Conservation (phyloP, 2,329 filamentous ascomycete genomes). For the Xylaria sp. region DNA sequence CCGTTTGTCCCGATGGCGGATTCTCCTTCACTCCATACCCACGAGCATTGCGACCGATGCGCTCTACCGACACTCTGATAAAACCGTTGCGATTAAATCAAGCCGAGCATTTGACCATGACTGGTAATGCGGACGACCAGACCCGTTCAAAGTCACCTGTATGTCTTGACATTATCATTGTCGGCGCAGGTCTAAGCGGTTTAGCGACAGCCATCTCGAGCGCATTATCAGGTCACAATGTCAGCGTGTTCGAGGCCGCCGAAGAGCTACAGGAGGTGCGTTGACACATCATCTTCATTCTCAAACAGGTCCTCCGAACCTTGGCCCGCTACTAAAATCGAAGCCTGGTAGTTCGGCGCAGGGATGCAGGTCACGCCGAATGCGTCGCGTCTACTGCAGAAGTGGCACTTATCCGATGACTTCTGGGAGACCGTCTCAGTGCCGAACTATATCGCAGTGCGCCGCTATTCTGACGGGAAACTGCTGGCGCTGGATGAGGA, state of each 20-base stretch:
- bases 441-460: conserved; percentile 46
- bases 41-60: background rate
- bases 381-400: conserved; percentile 43
- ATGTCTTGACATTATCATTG: conserved; percentile 35
- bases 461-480: conserved; percentile 45
- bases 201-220: conserved; percentile 37
- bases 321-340: background rate
- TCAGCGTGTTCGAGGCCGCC: conserved; percentile 40
- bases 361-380: conserved; percentile 51
- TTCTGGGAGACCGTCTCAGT: conserved; percentile 37
- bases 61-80: background rate
- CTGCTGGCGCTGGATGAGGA: conserved; percentile 45
- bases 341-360: conserved; percentile 40
- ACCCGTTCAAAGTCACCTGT: conserved; percentile 11
- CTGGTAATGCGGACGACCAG: background rate
- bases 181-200: conserved; percentile 41
- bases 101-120: background rate
- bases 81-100: background rate
- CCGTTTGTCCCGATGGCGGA: background rate
- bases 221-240: conserved; percentile 35
- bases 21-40: background rate
- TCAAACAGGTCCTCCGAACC: background rate
- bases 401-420: conserved; percentile 44
- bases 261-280: conserved; percentile 37
- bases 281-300: background rate